Evolutionary conservation across 2,329 filamentous ascomycete genomes (phyloP), one percentile per base, ranked within the genome.

Genomic region (Fusarium kyushuense): DNA sequence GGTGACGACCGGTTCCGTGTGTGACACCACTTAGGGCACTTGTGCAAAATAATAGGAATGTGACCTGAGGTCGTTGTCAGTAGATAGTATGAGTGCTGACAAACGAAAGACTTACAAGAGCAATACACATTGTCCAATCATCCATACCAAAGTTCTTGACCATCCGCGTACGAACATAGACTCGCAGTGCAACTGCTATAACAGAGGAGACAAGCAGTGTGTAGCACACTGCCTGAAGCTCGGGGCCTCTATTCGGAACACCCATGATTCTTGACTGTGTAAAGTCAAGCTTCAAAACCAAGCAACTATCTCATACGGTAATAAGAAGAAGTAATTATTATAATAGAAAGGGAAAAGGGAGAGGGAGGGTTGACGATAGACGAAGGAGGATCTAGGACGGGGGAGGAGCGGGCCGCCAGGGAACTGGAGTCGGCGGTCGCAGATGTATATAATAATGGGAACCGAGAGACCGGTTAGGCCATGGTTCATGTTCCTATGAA

Each of bases 1-100:
- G 71, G 63, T 82, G 79, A 5, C 77, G 74, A 5, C 81, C 81
- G 1, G 81, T 83, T 19, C 81, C 81, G 64, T 81, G 75, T 13
- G 75, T 60, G 25, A 83, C 72, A 21, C 81, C 81, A 1, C 73
- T 36, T 4, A 79, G 72, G 1, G 79, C 75, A 40, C 70, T 77
- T n/a, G 69, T 67, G 45, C 74, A 71, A 64, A 78, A 83, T 7
- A 77, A 59, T n/a, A 75, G 57, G 58, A 82, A 83, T n/a, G 72
- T 76, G 10, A 67, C 62, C 78, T 80, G 29, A 47, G 23, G n/a
- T 13, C 13, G n/a, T 23, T 29, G 19, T 23, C 16, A 19, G 27
- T 19, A 30, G 16, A 10, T 9, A 7, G 14, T 27, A 30, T 14
- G 19, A 4, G 5, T 29, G 8, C 11, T 11, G 23, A 32, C 33